Percentiles rank a stretch among this genome's conserved stretches.
Evolutionary conservation across 768 basidiomycete genomes (phyloP).

Genomic region (Mycena olivaceomarginata): DNA sequence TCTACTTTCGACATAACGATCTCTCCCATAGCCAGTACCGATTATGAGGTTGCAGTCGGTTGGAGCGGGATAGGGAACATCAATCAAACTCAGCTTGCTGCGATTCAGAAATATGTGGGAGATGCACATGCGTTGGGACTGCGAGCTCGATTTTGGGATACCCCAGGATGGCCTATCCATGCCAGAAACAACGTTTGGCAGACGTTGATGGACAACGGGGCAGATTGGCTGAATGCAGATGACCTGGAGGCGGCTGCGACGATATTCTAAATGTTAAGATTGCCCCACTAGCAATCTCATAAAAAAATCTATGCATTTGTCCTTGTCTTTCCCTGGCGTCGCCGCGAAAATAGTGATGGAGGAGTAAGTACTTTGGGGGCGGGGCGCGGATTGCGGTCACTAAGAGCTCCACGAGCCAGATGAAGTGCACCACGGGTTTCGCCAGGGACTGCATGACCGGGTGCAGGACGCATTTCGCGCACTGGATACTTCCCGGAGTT

Average conservation of each 20-base stretch:
- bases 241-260: constrained; percentile 64
- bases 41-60: constrained; percentile 65
- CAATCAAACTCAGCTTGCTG: constrained; percentile 59
- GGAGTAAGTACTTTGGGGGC: constrained; percentile 44
- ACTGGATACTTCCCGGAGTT: constrained; percentile 47
- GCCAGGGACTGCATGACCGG: constrained; percentile 74
- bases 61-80: constrained; percentile 69
- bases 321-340: constrained; percentile 46
- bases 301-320: constrained; percentile 46
- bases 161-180: constrained; percentile 67
- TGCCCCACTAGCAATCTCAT: background rate
- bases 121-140: constrained; percentile 67
- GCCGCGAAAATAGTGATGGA: constrained; percentile 22
- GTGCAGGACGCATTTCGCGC: constrained; percentile 46
- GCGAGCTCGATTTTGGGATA: constrained; percentile 72
- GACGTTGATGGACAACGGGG: constrained; percentile 63
- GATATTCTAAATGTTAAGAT: constrained; percentile 49
- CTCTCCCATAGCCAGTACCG: constrained; percentile 71
- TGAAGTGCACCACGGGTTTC: constrained; percentile 74
- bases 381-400: constrained; percentile 49
- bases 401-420: constrained; percentile 73
- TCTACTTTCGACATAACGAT: constrained; percentile 63
- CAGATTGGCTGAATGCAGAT: constrained; percentile 73
- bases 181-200: constrained; percentile 67
- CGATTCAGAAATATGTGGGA: constrained; percentile 61